Evolutionary conservation across 257 asterid genomes (phyloP).

Genomic region (Salvia hispanica): DNA sequence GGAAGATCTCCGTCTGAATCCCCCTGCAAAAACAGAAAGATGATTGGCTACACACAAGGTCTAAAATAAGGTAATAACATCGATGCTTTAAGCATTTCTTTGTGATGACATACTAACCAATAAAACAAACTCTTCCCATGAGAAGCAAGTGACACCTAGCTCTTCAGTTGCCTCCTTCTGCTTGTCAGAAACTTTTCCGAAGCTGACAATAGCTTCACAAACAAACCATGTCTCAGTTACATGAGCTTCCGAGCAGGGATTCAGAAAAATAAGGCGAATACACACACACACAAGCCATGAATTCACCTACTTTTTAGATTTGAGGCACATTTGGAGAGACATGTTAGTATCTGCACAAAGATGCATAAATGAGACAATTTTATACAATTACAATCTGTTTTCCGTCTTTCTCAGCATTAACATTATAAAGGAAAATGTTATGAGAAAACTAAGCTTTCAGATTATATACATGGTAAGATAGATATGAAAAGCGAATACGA

Average conservation of each 20-base stretch:
- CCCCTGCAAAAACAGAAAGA: conserved; percentile 49
- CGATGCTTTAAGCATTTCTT: not conserved
- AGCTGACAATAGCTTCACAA: conserved; percentile 78
- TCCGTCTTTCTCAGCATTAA: not conserved
- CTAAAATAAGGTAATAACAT: not conserved
- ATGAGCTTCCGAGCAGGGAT: not conserved
- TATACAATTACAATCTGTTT: no score
- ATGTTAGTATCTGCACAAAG: conserved; percentile 70
- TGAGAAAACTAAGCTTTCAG: not conserved
- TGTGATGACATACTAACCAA: conserved; percentile 45
- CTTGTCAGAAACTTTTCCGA: conserved; percentile 57
- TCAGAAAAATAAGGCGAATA: not conserved
- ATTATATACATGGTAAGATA: not conserved
- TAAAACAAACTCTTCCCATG: conserved; percentile 77
- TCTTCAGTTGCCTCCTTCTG: conserved; percentile 72
- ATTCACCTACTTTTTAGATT: conserved; percentile 71
- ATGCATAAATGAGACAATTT: conserved; percentile 7
- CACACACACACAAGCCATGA: not conserved
- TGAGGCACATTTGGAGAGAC: conserved; percentile 63
- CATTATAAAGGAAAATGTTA: no score
- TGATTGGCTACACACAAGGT: not conserved
- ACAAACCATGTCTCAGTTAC: conserved; percentile 29
- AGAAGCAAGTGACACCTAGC: conserved; percentile 71
- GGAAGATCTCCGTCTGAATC: conserved; percentile 58
- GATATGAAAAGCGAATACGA: not conserved